These are phyloP conservation scores for Bryoerythrophyllum caledonicum DNA, from an alignment of 225 moss, liverwort and hornwort genomes.

Conservation along the genomic window DNA sequence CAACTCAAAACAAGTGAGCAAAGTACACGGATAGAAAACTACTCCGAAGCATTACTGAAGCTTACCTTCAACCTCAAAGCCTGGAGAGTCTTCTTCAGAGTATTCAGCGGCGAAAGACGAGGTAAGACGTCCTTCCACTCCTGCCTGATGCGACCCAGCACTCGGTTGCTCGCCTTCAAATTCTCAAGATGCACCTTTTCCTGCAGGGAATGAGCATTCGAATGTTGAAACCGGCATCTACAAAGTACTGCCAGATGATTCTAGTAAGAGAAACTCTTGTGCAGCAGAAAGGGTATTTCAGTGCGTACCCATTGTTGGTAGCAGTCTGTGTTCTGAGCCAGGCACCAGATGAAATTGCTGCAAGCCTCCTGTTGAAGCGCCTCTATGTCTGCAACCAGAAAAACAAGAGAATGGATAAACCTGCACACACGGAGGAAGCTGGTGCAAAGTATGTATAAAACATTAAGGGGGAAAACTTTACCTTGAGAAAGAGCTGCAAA, in stretches of 20 bases:
- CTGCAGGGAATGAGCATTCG: slow-evolving; percentile 38
- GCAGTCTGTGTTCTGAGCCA: slow-evolving; percentile 79
- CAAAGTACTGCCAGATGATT: background rate
- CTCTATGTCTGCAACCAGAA: slow-evolving; percentile 58
- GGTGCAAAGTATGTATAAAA: background rate
- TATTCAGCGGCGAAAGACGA: slow-evolving; percentile 51
- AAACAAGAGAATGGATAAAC: background rate
- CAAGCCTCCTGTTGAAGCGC: slow-evolving; percentile 69
- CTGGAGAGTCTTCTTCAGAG: slow-evolving; percentile 68
- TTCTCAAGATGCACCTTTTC: slow-evolving; percentile 86
- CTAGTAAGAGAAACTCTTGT: background rate
- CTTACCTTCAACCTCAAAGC: slow-evolving; percentile 72
- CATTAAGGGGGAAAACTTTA: slow-evolving; percentile 4
- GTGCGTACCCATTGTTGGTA: slow-evolving; percentile 79
- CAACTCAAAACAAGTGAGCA: background rate
- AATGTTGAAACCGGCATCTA: background rate
- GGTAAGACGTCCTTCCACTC: slow-evolving; percentile 74
- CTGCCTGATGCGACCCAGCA: slow-evolving; percentile 61
- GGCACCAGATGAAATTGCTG: slow-evolving; percentile 84
- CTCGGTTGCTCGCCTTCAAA: slow-evolving; percentile 66
- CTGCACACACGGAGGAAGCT: background rate
- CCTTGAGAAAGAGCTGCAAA: slow-evolving; percentile 71
- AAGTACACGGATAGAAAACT: background rate
- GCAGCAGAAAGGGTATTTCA: background rate
- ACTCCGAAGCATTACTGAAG: background rate